These are phyloP conservation scores for Aureobasidium sp. DNA, from an alignment of 2,329 filamentous ascomycete genomes.

Conservation along the genomic window DNA sequence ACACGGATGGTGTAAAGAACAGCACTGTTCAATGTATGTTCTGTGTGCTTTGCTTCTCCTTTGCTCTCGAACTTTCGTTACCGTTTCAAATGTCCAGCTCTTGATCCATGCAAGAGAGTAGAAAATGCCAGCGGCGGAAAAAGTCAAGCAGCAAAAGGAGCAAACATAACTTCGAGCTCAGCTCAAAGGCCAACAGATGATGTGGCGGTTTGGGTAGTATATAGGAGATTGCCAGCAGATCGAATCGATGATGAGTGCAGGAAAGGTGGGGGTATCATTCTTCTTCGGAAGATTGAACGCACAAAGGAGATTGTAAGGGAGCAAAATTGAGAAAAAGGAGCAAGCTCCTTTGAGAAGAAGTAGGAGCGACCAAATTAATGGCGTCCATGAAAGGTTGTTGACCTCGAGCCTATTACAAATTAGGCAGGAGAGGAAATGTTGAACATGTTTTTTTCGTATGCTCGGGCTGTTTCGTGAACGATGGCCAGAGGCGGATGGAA, in stretches of 20 bases:
- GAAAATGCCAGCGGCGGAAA: neutral
- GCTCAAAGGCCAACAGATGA: conserved; percentile 8
- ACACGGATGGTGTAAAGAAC: neutral
- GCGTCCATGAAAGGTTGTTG: conserved; percentile 1
- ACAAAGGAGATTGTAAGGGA: conserved; percentile 8
- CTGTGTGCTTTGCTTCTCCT: neutral
- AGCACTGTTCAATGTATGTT: conserved; percentile 3
- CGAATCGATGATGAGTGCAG: neutral
- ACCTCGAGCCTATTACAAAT: conserved; percentile 12
- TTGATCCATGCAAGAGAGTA: conserved; percentile 4
- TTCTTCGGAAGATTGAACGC: conserved; percentile 3
- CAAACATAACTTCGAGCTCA: neutral
- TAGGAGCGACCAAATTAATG: neutral
- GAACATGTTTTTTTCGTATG: neutral
- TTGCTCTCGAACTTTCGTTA: no score
- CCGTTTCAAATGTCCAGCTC: conserved; percentile 4
- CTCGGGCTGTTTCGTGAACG: conserved; percentile 8
- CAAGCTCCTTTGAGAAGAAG: conserved; percentile 1
- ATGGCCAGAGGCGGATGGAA: neutral
- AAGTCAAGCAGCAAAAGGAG: neutral
- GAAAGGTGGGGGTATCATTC: conserved; percentile 1
- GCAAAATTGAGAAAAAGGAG: neutral
- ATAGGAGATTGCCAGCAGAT: neutral
- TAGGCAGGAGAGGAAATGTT: conserved; percentile 5
- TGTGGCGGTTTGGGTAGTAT: neutral